Percentiles rank a stretch among this genome's conserved stretches.
phyloP scores from a whole-genome alignment of 345 rosid genomes.

The Reutealis trisperma region DNA sequence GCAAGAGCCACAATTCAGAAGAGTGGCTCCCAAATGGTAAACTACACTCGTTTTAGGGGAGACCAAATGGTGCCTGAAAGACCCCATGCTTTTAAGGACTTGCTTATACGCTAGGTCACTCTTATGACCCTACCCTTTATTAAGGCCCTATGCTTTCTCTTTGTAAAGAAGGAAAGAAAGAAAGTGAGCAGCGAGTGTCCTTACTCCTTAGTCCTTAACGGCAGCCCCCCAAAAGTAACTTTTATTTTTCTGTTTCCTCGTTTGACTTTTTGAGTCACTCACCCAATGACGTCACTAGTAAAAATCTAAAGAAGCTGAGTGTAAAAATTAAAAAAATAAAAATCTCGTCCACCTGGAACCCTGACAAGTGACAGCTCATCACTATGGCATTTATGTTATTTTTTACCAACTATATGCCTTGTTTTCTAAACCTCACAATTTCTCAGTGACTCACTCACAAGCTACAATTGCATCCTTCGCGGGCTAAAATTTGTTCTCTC shows the following conservation, averaged over 20 bases:
- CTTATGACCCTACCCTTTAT: neutral
- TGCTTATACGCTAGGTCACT: too few species aligned
- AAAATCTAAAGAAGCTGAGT: neutral
- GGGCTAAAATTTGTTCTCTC: constrained; percentile 14
- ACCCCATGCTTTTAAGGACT: too few species aligned
- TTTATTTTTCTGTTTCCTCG: neutral
- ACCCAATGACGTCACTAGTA: constrained; percentile 8
- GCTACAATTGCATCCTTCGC: constrained; percentile 29
- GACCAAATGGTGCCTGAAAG: neutral
- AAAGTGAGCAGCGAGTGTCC: neutral
- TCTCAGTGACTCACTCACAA: constrained; percentile 9
- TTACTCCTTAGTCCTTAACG: neutral
- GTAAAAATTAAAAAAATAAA: neutral
- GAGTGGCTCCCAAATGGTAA: neutral
- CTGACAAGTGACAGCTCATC: constrained; percentile 16
- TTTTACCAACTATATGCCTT: neutral
- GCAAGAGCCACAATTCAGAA: neutral
- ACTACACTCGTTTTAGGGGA: neutral
- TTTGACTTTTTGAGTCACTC: neutral
- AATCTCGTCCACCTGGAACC: neutral
- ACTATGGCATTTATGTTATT: constrained; percentile 28
- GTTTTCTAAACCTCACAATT: neutral
- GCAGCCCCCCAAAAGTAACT: neutral
- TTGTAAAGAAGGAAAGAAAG: neutral
- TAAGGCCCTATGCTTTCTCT: too few species aligned